Conservation (phyloP, 2,329 filamentous ascomycete genomes). For the Parascedosporium putredinis region DNA sequence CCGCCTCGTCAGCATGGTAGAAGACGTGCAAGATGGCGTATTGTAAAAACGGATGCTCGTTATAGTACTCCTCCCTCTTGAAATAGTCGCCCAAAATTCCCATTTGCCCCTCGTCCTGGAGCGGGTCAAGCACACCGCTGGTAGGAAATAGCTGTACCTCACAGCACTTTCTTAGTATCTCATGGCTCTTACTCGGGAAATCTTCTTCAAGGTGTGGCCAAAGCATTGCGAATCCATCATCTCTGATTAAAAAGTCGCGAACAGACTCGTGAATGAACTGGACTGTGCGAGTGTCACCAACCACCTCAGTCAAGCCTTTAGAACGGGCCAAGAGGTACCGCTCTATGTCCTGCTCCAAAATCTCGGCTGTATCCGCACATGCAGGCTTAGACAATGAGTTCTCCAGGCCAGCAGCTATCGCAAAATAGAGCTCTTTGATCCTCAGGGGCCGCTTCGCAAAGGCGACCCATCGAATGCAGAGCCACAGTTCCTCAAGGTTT, state of each 20-base stretch:
- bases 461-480: slow-evolving; percentile 44
- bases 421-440: slow-evolving; percentile 34
- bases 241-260: slow-evolving; percentile 32
- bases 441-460: slow-evolving; percentile 33
- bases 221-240: slow-evolving; percentile 19
- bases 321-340: slow-evolving; percentile 30
- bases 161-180: neutral
- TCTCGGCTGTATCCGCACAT: neutral
- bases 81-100: too few species aligned
- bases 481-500: slow-evolving; percentile 27
- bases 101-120: too few species aligned
- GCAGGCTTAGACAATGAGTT: neutral
- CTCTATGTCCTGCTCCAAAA: slow-evolving; percentile 11
- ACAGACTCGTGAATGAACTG: slow-evolving; percentile 47
- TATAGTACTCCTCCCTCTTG: too few species aligned
- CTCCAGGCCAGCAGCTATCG: slow-evolving; percentile 16
- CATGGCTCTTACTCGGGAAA: neutral
- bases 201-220: slow-evolving; percentile 20
- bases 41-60: too few species aligned
- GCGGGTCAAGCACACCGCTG: too few species aligned
- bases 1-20: too few species aligned
- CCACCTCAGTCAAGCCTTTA: slow-evolving; percentile 38
- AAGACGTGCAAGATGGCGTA: too few species aligned
- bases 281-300: slow-evolving; percentile 21
- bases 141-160: neutral